Conservation (phyloP, 768 basidiomycete genomes). For the Termitomyces eurrhizus region DNA sequence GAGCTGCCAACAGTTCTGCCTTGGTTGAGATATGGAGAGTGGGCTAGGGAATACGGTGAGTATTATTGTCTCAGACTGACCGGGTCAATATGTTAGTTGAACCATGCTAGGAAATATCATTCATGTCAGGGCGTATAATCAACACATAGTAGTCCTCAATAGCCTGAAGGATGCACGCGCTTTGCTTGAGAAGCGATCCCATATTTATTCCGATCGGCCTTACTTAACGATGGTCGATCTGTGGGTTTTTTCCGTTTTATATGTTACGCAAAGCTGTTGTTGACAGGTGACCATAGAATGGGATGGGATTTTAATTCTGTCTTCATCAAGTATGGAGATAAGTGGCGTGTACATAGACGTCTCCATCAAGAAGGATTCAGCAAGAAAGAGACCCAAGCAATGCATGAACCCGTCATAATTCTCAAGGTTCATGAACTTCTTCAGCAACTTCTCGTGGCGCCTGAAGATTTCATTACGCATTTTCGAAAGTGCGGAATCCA, state of each 20-base stretch:
- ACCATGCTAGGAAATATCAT: neutral
- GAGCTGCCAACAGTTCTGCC: neutral
- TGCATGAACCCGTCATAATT: conserved; percentile 9
- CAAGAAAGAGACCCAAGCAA: conserved; percentile 12
- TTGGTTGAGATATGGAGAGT: neutral
- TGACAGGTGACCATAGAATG: conserved; percentile 18
- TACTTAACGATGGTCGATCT: conserved; percentile 14
- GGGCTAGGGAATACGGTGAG: conserved; percentile 4
- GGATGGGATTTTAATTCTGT: conserved; percentile 29
- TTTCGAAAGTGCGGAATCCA: too few relatives aligned
- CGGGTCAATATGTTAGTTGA: too few relatives aligned
- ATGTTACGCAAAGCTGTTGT: neutral
- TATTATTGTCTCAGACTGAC: neutral
- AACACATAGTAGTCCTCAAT: too few relatives aligned
- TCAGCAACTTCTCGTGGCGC: too few relatives aligned
- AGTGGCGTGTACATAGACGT: conserved; percentile 27
- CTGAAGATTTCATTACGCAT: too few relatives aligned
- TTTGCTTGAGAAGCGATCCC: too few relatives aligned
- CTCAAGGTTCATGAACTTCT: too few relatives aligned
- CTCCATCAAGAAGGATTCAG: conserved; percentile 23
- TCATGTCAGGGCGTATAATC: too few relatives aligned
- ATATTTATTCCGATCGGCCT: too few relatives aligned
- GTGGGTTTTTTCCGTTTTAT: conserved; percentile 2
- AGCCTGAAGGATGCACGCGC: too few relatives aligned
- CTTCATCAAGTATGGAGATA: conserved; percentile 23